A percentile compares a stretch with the other conserved stretches of the same genome.
These are phyloP conservation scores for Remersonia thermophila DNA, from an alignment of 2,329 filamentous ascomycete species.

Conservation along the genomic window DNA sequence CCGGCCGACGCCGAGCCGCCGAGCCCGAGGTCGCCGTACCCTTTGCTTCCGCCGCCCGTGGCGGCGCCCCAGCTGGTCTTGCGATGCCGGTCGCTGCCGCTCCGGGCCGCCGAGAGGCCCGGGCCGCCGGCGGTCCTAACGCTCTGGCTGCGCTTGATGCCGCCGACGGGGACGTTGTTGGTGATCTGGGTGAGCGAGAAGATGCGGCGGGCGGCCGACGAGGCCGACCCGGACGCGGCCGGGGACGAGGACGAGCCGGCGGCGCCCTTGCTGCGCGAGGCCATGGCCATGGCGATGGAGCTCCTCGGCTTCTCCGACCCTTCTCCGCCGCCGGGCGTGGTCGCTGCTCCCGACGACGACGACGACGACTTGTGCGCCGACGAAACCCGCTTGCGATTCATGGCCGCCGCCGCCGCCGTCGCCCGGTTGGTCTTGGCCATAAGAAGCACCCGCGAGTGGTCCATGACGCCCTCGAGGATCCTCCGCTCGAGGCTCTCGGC, in stretches of 20 bases:
- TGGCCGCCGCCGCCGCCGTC: constrained; percentile 22
- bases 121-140: constrained; percentile 46
- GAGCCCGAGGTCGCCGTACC: constrained; percentile 42
- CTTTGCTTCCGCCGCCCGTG: constrained; percentile 25
- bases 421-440: constrained; percentile 48
- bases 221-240: constrained; percentile 35
- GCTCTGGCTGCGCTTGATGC: constrained; percentile 66
- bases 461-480: constrained; percentile 89
- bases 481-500: constrained; percentile 83
- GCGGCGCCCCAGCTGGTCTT: constrained; percentile 58
- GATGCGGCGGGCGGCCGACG: constrained; percentile 49
- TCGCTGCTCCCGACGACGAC: constrained; percentile 12
- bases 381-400: constrained; percentile 45
- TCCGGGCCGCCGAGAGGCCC: constrained; percentile 19
- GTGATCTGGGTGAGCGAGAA: constrained; percentile 84
- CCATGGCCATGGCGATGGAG: constrained; percentile 42
- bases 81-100: constrained; percentile 39
- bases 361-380: constrained; percentile 27
- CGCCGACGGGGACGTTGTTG: constrained; percentile 53
- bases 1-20: constrained; percentile 39
- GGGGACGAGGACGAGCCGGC: constrained; percentile 30
- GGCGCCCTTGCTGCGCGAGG: constrained; percentile 34
- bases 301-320: constrained; percentile 20
- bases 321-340: constrained; percentile 17
- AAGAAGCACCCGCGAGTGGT: constrained; percentile 84